phyloP scores from a whole-genome alignment of 305 asterid genomes.

The Rubia peregrina region DNA sequence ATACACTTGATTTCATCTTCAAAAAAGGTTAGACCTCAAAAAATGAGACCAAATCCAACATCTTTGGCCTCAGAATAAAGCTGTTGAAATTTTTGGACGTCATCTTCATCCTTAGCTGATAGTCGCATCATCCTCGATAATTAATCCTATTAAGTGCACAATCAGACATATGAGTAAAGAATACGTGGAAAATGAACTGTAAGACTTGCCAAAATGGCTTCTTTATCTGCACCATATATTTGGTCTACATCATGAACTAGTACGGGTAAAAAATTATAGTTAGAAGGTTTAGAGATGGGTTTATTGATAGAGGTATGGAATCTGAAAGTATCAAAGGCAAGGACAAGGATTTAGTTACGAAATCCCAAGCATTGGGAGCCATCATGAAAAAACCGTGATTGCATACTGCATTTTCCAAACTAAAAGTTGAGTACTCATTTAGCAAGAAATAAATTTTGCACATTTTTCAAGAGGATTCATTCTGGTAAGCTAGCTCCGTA shows the following conservation, averaged over 20 bases:
- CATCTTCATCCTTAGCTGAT: too few species aligned
- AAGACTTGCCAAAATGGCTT: slow-evolving; percentile 31
- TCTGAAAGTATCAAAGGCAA: slow-evolving; percentile 32
- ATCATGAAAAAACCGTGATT: too few species aligned
- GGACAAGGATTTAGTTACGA: too few species aligned
- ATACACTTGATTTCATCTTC: slow-evolving; percentile 37
- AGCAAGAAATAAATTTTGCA: neutral
- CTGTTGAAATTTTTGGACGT: slow-evolving; percentile 30
- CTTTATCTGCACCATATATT: slow-evolving; percentile 16
- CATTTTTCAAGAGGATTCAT: neutral
- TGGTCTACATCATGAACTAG: slow-evolving; percentile 6
- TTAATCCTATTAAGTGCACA: neutral
- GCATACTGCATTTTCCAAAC: slow-evolving; percentile 38
- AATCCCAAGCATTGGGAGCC: too few species aligned
- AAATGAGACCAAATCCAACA: slow-evolving; percentile 39
- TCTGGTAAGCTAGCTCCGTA: too few species aligned
- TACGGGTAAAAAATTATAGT: slow-evolving; percentile 11
- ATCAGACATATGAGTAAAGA: neutral
- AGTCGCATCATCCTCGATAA: too few species aligned
- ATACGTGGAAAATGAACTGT: neutral
- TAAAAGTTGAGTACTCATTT: slow-evolving; percentile 15
- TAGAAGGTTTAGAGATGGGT: slow-evolving; percentile 29
- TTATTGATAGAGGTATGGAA: slow-evolving; percentile 9
- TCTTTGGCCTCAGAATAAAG: slow-evolving; percentile 30
- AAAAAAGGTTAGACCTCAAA: slow-evolving; percentile 47